These are phyloP conservation scores for Taphrina confusa DNA, from an alignment of 1,139 yeast species.

Conservation along the genomic window DNA sequence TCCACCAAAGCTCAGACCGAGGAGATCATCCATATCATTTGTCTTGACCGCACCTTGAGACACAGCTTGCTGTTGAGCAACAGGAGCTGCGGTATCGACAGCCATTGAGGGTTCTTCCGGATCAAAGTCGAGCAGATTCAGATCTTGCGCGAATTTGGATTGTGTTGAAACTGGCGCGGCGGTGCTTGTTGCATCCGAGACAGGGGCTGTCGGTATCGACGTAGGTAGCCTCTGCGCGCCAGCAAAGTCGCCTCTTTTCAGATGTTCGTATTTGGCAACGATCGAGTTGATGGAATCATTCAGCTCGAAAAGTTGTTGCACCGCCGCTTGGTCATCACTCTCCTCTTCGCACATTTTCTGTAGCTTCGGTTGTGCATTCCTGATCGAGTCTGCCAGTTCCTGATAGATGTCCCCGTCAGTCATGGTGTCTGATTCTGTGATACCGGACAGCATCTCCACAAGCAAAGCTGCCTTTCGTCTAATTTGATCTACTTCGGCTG, in stretches of 20 bases:
- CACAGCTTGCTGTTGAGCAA: constrained; percentile 9
- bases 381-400: constrained; percentile 77
- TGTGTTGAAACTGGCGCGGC: constrained; percentile 14
- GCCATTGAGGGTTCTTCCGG: constrained; percentile 20
- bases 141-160: constrained; percentile 29
- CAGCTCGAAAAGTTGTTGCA: constrained; percentile 63
- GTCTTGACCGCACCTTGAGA: constrained; percentile 12
- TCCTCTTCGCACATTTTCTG: constrained; percentile 66
- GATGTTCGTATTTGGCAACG: constrained; percentile 64
- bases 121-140: constrained; percentile 32
- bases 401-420: constrained; percentile 57
- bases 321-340: constrained; percentile 61
- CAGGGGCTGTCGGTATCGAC: constrained; percentile 13
- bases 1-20: constrained; percentile 28
- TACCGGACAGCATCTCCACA: constrained; percentile 78
- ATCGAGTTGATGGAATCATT: constrained; percentile 77
- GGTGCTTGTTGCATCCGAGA: not conserved
- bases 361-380: constrained; percentile 83
- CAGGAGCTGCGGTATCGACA: constrained; percentile 3
- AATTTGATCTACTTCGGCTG: constrained; percentile 80
- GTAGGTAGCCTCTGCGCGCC: constrained; percentile 59
- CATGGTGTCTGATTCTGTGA: constrained; percentile 56
- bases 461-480: constrained; percentile 86
- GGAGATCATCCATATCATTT: constrained; percentile 32
- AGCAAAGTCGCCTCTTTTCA: constrained; percentile 61